Base-by-base conservation (phyloP, 306 rosid species). In the Amphicarpaea edgeworthii region DNA sequence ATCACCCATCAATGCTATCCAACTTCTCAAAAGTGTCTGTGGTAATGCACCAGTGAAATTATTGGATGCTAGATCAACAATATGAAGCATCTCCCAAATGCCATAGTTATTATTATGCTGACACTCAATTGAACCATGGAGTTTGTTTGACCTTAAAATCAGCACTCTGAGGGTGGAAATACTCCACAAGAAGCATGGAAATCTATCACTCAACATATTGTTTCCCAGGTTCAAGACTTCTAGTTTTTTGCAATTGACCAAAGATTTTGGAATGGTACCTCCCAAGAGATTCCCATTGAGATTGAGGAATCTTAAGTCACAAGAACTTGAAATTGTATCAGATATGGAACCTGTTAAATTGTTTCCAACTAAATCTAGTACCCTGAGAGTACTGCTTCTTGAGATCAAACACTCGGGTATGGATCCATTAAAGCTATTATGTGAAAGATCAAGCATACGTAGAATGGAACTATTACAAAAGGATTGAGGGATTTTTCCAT, bases 401-500 rank as follows among this genome's bases (percentile, higher is more conserved):
- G 16, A 40, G 6, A 4, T 10, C 34, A 86, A 42, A 65, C 90
- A 86, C 1, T 43, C 5, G 0, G 82, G 87, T 20, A 86, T 40
- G 5, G 12, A 12, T 12, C 73, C 76, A 72, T 19, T 37, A 7
- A 85, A 37, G 6, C 0, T 38, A 40, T 82, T 85, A 21, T 74
- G 12, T 0, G 87, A 83, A 34, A 86, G 70, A 75, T 86, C 84
- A 46, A 86, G 83, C 46, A 79, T 68, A 12, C 46, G 1, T 38
- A 83, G 84, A 19, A 0, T 5, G 0, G 32, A 12, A 11, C 49
- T 47, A 1, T 58, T 53, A 49, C 83, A 83, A 0, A 83, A 11
- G 41, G 82, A 81, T 42, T n/a, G 20, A 57, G 76, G 81, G 17
- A 86, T 70, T 5, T 3, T 17, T 7, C 50, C 62, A 21, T 45